A percentile compares a stretch with the other conserved stretches of the same genome.
These are phyloP conservation scores for Coemansia sp. DNA, from an alignment of 192 early-diverging fungal species.

Conservation along the genomic window DNA sequence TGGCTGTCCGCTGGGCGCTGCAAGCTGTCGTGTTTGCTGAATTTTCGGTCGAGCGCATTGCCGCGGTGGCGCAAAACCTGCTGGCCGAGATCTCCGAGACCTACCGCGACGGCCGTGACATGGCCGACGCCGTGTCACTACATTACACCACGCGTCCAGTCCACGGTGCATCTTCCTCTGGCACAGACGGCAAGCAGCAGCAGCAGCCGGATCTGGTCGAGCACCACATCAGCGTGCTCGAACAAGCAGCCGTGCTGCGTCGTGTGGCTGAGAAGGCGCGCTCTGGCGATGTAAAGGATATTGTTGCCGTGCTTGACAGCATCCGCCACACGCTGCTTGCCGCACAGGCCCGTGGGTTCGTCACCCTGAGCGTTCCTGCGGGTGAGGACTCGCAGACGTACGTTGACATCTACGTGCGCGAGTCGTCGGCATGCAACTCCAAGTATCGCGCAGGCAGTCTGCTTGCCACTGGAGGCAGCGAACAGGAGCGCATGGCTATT, in stretches of 20 bases:
- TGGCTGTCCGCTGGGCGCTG: conserved; percentile 51
- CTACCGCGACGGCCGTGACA: conserved; percentile 62
- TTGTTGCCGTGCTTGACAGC: conserved; percentile 12
- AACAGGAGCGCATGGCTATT: neutral
- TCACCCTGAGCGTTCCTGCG: conserved; percentile 17
- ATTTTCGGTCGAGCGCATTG: conserved; percentile 68
- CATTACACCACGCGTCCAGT: conserved; percentile 43
- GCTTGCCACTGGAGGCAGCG: neutral
- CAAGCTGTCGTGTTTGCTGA: conserved; percentile 61
- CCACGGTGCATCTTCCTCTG: too few species aligned
- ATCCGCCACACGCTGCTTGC: conserved; percentile 13
- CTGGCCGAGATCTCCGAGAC: conserved; percentile 60
- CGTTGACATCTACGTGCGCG: conserved; percentile 16
- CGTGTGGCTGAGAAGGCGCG: conserved; percentile 30
- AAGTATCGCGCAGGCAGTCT: neutral
- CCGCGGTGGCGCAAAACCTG: conserved; percentile 69
- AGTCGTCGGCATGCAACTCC: conserved; percentile 22
- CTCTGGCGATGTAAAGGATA: conserved; percentile 4
- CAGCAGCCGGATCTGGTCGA: conserved; percentile 55
- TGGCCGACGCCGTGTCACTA: conserved; percentile 53
- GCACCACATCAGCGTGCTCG: conserved; percentile 63
- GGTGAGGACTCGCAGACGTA: conserved; percentile 14
- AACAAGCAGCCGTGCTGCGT: conserved; percentile 65
- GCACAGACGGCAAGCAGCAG: too few species aligned
- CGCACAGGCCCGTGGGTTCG: conserved; percentile 10